Evolutionary conservation across 805 yeast species (phyloP).

Genomic region (Candida parachauliodes): DNA sequence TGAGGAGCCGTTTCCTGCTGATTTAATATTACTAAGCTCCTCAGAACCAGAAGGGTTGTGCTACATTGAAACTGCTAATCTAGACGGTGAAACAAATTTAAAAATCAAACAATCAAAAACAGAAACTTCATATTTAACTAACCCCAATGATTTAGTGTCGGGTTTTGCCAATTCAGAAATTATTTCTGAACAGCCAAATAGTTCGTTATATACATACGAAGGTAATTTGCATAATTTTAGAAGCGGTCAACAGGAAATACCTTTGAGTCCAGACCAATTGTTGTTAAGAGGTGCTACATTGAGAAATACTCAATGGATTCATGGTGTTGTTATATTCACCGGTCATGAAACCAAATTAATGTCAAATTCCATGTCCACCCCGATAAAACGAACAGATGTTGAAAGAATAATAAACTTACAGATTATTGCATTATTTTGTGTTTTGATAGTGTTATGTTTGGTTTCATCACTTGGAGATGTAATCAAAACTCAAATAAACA

Average conservation of each 20-base stretch:
- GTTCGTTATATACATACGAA: slow-evolving; percentile 90
- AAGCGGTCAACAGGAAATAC: slow-evolving; percentile 46
- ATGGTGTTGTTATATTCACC: slow-evolving; percentile 90
- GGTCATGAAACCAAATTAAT: slow-evolving; percentile 98
- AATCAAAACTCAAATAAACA: slow-evolving; percentile 56
- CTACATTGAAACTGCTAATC: slow-evolving; percentile 93
- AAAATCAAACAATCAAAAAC: slow-evolving; percentile 86
- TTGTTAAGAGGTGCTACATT: slow-evolving; percentile 92
- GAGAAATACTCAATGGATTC: slow-evolving; percentile 92
- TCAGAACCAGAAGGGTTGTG: slow-evolving; percentile 99
- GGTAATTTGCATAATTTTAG: slow-evolving; percentile 66
- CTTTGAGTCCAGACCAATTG: slow-evolving; percentile 87
- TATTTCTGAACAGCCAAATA: slow-evolving; percentile 87
- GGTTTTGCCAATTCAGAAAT: slow-evolving; percentile 40
- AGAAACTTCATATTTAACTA: slow-evolving; percentile 72
- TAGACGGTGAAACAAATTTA: slow-evolving; percentile 96
- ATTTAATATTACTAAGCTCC: slow-evolving; percentile 75
- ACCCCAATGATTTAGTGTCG: slow-evolving; percentile 51
- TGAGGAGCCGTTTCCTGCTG: slow-evolving; percentile 94
- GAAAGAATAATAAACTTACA: slow-evolving; percentile 93
- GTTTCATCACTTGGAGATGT: slow-evolving; percentile 89
- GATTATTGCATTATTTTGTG: slow-evolving; percentile 80
- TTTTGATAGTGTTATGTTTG: slow-evolving; percentile 69
- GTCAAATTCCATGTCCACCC: slow-evolving; percentile 99
- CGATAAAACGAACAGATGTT: slow-evolving; percentile 94